A percentile compares a stretch with the other conserved stretches of the same genome.
Conservation (phyloP, 108 stramenopile species). For the Mayamaea pseudoterrestris region DNA sequence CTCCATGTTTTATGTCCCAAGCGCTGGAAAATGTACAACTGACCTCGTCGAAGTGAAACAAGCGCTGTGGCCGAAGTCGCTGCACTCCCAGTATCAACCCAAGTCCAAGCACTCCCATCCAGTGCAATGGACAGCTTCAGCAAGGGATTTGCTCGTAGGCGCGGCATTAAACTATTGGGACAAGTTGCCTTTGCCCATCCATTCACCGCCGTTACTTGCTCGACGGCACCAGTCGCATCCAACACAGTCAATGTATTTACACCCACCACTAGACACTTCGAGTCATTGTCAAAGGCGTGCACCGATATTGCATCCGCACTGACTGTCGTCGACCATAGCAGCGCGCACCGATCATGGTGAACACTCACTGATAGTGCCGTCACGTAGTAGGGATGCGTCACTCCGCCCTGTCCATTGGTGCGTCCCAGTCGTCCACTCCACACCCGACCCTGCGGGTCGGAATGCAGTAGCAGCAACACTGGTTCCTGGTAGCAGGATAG, state of each 20-base stretch:
- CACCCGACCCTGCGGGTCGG: conserved; percentile 33
- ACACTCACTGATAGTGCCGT: conserved; percentile 71
- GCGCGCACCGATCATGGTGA: conserved; percentile 54
- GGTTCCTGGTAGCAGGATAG: conserved; percentile 71
- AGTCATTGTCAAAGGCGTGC: conserved; percentile 23
- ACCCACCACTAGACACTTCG: conserved; percentile 50
- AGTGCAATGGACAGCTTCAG: conserved; percentile 52
- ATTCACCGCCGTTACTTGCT: conserved; percentile 58
- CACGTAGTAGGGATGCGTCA: conserved; percentile 34
- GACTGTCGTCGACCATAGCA: conserved; percentile 68
- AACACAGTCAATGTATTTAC: conserved; percentile 55
- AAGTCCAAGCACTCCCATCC: conserved; percentile 46
- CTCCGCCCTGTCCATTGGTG: conserved; percentile 31
- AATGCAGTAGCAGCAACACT: conserved; percentile 60
- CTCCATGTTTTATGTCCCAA: conserved; percentile 17
- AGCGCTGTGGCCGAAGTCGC: conserved; percentile 39
- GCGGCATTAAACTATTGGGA: conserved; percentile 23
- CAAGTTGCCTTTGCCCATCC: conserved; percentile 61
- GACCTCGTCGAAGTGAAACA: conserved; percentile 47
- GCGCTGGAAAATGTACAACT: conserved; percentile 47
- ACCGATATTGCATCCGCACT: conserved; percentile 59
- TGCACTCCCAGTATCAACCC: too few species aligned
- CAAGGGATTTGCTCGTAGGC: conserved; percentile 50
- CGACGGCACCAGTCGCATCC: conserved; percentile 44
- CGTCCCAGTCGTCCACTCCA: conserved; percentile 63